Base-by-base conservation (phyloP, 345 rosid species). In the Eutrema heterophyllum region DNA sequence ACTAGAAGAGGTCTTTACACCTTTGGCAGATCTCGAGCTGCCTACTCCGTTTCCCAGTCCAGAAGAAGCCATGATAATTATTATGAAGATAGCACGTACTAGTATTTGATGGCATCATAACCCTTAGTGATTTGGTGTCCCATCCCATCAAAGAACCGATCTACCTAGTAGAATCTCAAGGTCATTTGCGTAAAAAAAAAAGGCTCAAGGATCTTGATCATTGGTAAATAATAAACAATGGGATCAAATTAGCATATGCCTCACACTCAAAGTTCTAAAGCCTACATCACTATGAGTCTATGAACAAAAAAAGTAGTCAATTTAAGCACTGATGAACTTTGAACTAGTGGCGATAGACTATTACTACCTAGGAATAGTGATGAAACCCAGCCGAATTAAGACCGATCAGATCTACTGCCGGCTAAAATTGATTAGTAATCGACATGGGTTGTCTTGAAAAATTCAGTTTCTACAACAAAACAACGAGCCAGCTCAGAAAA, bases 31-130 rank as follows among this genome's bases (percentile, higher is more conserved):
- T 83, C 96, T 94, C 46, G 97, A 95, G 81, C 91, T 95, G 75
- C 99, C 99, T 61, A 87, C 97, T 59, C 97, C 97, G 77, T 95
- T 87, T 44, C 97, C 96, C 51, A 87, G 62, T 81, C 90, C 87
- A 68, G 96, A 92, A 68, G 97, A 89, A 48, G 97, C 86, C 99
- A 95, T 95, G 24, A 63, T 60, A 57, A 70, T 63, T 77, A 40
- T 24, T 50, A 67, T 35, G 53, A 78, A 53, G 68, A 65, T 66
- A 51, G 49, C 44, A 81, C 39, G 76, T 18, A 63, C 85, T 80
- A 89, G 80, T 81, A 65, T 39, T 76, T 59, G 78, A 50, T 32
- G 66, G 71, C 80, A 78, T 75, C 80, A 76, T 43, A 76, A 78
- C 41, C 62, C 74, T 40, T 53, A 26, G 81, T 44, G 48, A 62